A percentile compares a stretch with the other conserved stretches of the same genome.
These are phyloP conservation scores for Dactylellina cionopaga DNA, from an alignment of 2,329 filamentous ascomycete genomes.

Conservation along the genomic window DNA sequence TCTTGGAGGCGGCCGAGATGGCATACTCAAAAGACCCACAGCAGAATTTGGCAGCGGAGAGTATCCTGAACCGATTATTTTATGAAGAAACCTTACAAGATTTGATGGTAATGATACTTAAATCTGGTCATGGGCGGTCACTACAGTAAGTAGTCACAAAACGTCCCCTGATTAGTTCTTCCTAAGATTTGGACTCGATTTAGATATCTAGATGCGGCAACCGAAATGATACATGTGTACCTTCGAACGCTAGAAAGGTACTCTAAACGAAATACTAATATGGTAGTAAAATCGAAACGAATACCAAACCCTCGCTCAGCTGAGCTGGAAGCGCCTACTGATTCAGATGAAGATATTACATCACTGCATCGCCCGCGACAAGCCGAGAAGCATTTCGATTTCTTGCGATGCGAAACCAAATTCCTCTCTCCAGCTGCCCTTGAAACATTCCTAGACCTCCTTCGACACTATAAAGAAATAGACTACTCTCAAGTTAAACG, in stretches of 20 bases:
- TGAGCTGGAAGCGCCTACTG: slow-evolving; percentile 68
- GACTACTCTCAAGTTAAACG: slow-evolving; percentile 84
- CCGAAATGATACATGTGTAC: slow-evolving; percentile 90
- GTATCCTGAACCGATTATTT: slow-evolving; percentile 95
- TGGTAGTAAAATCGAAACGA: slow-evolving; percentile 80
- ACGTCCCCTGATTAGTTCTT: neutral
- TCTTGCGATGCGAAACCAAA: slow-evolving; percentile 79
- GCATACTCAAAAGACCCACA: slow-evolving; percentile 82
- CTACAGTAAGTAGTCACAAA: slow-evolving; percentile 69
- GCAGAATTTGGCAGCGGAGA: slow-evolving; percentile 97
- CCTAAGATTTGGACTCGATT: neutral
- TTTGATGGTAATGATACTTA: slow-evolving; percentile 79
- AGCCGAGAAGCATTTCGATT: slow-evolving; percentile 92
- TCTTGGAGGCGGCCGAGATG: slow-evolving; percentile 94
- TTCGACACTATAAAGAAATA: slow-evolving; percentile 82
- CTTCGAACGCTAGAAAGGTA: slow-evolving; percentile 90
- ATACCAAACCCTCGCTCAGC: slow-evolving; percentile 60
- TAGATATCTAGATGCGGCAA: slow-evolving; percentile 84
- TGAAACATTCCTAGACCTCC: slow-evolving; percentile 85
- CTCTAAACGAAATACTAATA: slow-evolving; percentile 91
- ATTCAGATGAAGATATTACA: slow-evolving; percentile 79
- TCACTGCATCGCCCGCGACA: slow-evolving; percentile 75
- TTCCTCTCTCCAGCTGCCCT: slow-evolving; percentile 87
- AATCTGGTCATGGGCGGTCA: slow-evolving; percentile 90
- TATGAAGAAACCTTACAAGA: slow-evolving; percentile 97